Evolutionary conservation across 1,284 basidiomycete species (phyloP).

Genomic region (Bjerkandera adusta): DNA sequence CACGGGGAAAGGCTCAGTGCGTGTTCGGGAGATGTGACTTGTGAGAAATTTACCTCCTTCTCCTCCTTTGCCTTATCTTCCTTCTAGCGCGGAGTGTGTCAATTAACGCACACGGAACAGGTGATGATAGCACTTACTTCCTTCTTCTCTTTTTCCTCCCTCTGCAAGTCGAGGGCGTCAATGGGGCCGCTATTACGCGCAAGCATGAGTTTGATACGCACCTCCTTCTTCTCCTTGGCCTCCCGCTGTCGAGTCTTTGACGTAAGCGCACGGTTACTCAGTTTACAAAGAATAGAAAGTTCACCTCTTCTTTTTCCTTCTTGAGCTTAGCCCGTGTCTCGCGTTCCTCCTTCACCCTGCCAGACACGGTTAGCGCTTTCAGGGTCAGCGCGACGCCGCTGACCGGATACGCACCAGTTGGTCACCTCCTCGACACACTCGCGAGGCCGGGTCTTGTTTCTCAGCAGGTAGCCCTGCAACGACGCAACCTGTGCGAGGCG

Average conservation of each 20-base stretch:
- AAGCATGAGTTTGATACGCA: conserved; percentile 20
- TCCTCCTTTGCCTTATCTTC: too few species aligned
- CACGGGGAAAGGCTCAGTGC: neutral
- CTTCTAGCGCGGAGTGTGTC: conserved; percentile 35
- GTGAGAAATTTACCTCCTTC: conserved; percentile 29
- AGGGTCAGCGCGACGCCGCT: conserved; percentile 10
- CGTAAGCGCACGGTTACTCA: conserved; percentile 18
- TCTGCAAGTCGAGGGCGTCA: conserved; percentile 19
- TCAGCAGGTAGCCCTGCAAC: conserved; percentile 80
- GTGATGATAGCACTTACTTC: conserved; percentile 25
- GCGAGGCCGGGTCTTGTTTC: conserved; percentile 80
- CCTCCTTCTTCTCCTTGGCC: conserved; percentile 73
- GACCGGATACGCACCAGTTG: conserved; percentile 55
- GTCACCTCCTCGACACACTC: conserved; percentile 78
- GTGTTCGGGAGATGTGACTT: neutral
- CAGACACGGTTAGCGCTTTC: conserved; percentile 9
- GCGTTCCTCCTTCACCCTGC: conserved; percentile 71
- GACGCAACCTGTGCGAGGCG: conserved; percentile 73
- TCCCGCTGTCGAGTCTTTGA: conserved; percentile 49
- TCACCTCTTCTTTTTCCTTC: conserved; percentile 80
- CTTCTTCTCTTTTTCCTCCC: conserved; percentile 42
- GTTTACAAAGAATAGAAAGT: conserved; percentile 23
- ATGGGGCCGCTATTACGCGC: conserved; percentile 3
- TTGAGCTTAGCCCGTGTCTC: conserved; percentile 79
- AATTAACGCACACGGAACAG: neutral